Percentiles rank a stretch among this genome's conserved stretches.
Evolutionary conservation across 306 rosid genomes (phyloP).

Genomic region (Amphicarpaea edgeworthii): DNA sequence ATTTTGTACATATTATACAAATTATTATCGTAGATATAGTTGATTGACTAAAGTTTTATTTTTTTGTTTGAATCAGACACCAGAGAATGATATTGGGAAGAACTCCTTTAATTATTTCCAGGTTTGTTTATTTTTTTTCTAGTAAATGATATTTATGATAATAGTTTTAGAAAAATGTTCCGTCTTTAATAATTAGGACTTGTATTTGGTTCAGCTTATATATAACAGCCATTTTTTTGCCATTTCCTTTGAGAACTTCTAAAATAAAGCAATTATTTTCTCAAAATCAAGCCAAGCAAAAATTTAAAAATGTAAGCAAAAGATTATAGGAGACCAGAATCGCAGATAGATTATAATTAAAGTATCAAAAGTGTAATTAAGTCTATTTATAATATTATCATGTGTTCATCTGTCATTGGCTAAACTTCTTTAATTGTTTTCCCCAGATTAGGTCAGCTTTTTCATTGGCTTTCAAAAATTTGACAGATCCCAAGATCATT

Average conservation of each 20-base stretch:
- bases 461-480: slow-evolving; percentile 74
- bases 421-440: slow-evolving; percentile 8
- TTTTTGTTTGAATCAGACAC: slow-evolving; percentile 61
- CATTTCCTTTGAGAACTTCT: not conserved
- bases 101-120: slow-evolving; percentile 89
- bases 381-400: not conserved
- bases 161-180: slow-evolving; percentile 1
- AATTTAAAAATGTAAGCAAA: not conserved
- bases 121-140: slow-evolving; percentile 61
- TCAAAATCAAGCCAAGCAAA: not conserved
- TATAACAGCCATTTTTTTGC: not conserved
- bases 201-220: not conserved
- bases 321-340: not conserved
- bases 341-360: not conserved
- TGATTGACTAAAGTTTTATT: slow-evolving; percentile 44
- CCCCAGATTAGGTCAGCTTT: slow-evolving; percentile 87
- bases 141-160: slow-evolving; percentile 10
- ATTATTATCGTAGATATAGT: slow-evolving; percentile 7
- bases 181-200: not conserved
- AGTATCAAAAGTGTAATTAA: not conserved
- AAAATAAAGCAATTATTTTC: not conserved
- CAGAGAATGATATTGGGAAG: slow-evolving; percentile 96
- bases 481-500: slow-evolving; percentile 79
- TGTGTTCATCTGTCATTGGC: not conserved
- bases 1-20: slow-evolving; percentile 18